Conservation (phyloP, 1,284 basidiomycete species). For the Boletus subluridellus region DNA sequence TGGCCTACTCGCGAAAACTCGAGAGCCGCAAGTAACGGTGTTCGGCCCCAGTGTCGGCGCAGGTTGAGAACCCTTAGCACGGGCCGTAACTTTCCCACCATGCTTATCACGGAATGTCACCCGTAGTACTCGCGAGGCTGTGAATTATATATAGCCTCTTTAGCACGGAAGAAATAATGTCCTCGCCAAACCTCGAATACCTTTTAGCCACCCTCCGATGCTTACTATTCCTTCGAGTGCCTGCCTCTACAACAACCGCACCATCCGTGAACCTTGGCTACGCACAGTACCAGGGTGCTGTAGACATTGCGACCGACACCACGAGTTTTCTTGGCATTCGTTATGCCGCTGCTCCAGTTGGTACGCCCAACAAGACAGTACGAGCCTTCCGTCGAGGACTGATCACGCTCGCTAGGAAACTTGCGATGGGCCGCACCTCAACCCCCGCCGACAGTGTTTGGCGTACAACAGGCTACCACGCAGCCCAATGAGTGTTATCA, state of each 20-base stretch:
- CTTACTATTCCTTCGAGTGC: neutral
- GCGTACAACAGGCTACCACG: slow-evolving; percentile 21
- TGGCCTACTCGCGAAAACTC: no score
- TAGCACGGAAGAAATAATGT: neutral
- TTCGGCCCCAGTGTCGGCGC: no score
- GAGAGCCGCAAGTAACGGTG: no score
- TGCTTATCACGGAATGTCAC: no score
- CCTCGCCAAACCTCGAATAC: neutral
- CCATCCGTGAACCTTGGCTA: slow-evolving; percentile 33
- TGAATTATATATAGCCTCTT: no score
- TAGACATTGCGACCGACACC: slow-evolving; percentile 20
- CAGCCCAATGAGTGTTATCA: slow-evolving; percentile 18
- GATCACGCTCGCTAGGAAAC: slow-evolving; percentile 10
- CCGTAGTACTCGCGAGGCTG: no score
- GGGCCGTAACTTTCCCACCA: no score
- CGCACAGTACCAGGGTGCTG: slow-evolving; percentile 31
- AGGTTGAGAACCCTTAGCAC: no score
- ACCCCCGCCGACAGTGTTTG: slow-evolving; percentile 14
- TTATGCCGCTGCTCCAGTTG: slow-evolving; percentile 31
- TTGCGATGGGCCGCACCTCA: slow-evolving; percentile 28
- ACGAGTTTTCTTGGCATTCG: slow-evolving; percentile 35
- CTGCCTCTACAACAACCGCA: neutral
- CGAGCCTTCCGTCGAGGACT: neutral
- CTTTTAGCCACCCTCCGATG: neutral
- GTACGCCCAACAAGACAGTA: slow-evolving; percentile 10